Evolutionary conservation across 2,329 filamentous ascomycete genomes (phyloP).

Genomic region (Microdochium bolleyi): DNA sequence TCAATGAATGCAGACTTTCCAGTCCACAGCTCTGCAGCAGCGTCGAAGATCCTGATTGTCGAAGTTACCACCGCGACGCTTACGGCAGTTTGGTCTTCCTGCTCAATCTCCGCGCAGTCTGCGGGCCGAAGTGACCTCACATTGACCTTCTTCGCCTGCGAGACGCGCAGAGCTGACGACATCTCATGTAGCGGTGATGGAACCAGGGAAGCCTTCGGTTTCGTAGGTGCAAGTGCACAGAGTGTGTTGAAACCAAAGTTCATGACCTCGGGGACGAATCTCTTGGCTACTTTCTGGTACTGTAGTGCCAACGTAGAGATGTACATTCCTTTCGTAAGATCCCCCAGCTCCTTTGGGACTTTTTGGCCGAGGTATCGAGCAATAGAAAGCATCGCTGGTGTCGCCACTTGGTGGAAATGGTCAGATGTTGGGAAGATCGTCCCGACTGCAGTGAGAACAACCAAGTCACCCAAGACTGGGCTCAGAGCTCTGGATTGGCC

Average conservation of each 20-base stretch:
- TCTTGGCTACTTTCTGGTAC: conserved; percentile 76
- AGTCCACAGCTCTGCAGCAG: conserved; percentile 66
- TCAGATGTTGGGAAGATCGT: conserved; percentile 91
- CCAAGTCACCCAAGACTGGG: conserved; percentile 62
- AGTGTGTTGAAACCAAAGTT: conserved; percentile 75
- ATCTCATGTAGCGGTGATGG: conserved; percentile 56
- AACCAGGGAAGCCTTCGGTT: conserved; percentile 36
- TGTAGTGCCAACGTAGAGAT: conserved; percentile 71
- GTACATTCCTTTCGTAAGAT: conserved; percentile 69
- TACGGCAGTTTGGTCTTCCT: conserved; percentile 13
- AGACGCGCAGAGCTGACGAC: conserved; percentile 40
- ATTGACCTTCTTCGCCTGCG: conserved; percentile 27
- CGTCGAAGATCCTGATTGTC: conserved; percentile 56
- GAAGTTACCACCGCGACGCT: conserved; percentile 53
- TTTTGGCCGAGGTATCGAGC: conserved; percentile 75
- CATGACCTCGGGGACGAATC: conserved; percentile 83
- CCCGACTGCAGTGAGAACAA: conserved; percentile 75
- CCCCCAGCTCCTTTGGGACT: conserved; percentile 53
- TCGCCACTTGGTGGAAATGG: conserved; percentile 93
- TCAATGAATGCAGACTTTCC: conserved; percentile 69
- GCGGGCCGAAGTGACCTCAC: conserved; percentile 49
- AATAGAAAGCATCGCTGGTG: conserved; percentile 81
- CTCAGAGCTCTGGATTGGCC: conserved; percentile 37
- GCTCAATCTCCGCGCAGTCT: conserved; percentile 36
- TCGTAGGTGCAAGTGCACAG: conserved; percentile 52